A percentile compares a stretch with the other conserved stretches of the same genome.
These are phyloP conservation scores for Edaphochlamys debaryana DNA, from an alignment of 139 green algal species.

Conservation along the genomic window DNA sequence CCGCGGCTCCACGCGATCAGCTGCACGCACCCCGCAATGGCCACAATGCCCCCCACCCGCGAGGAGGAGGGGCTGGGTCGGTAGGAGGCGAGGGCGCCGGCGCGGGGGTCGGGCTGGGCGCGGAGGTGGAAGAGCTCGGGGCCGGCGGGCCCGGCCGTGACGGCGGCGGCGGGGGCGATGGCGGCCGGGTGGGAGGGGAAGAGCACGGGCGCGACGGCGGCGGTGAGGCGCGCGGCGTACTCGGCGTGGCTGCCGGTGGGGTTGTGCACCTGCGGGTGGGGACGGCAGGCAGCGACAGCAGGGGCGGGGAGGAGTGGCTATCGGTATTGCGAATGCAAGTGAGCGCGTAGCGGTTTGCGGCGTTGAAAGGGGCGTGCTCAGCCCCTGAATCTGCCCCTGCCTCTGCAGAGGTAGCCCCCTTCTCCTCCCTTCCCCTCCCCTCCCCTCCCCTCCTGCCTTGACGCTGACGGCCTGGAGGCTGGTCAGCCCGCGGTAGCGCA, in stretches of 20 bases:
- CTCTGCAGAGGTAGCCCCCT: neutral
- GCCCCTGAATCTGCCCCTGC: neutral
- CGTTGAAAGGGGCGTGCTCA: neutral
- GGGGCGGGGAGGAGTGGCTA: neutral
- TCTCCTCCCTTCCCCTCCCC: neutral
- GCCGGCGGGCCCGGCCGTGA: neutral
- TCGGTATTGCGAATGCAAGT: neutral
- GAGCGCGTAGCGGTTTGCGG: neutral
- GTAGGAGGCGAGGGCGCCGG: neutral
- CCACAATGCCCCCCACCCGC: neutral
- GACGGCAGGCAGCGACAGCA: neutral
- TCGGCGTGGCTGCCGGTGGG: slow-evolving; percentile 1
- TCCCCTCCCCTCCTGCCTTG: neutral
- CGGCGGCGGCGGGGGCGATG: neutral
- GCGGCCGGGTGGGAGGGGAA: neutral
- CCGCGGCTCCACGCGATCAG: slow-evolving; percentile 15
- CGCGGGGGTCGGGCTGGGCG: too few relatives aligned
- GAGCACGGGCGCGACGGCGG: neutral
- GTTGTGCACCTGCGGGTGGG: neutral
- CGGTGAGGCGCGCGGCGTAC: neutral
- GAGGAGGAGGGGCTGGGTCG: neutral
- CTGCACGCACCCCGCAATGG: slow-evolving; percentile 25
- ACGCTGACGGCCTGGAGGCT: neutral
- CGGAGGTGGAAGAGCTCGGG: neutral
- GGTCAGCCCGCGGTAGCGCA: slow-evolving; percentile 4